These are phyloP conservation scores for Gillenia trifoliata DNA, from an alignment of 306 rosid genomes.

Conservation along the genomic window DNA sequence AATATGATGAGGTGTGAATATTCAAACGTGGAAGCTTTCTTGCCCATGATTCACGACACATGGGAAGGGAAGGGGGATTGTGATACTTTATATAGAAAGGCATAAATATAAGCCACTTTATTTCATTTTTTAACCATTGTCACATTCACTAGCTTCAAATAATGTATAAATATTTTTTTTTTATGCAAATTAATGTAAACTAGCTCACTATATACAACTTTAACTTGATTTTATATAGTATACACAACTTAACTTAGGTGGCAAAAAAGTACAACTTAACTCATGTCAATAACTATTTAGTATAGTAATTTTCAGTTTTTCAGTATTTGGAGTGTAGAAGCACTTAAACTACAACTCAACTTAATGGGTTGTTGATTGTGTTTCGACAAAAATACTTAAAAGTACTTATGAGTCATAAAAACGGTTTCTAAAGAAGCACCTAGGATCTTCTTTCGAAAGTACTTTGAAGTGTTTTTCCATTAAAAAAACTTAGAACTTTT, in stretches of 20 bases:
- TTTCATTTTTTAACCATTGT: no score
- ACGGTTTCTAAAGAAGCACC: background rate
- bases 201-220: no score
- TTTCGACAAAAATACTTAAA: background rate
- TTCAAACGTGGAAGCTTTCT: background rate
- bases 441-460: background rate
- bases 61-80: background rate
- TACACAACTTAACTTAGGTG: no score
- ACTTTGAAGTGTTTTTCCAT: background rate
- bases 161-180: no score
- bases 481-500: background rate
- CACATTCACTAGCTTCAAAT: no score
- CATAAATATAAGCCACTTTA: background rate
- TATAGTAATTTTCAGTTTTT: no score
- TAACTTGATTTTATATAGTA: background rate
- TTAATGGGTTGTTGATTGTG: background rate
- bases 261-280: no score
- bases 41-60: background rate
- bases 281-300: no score
- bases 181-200: no score
- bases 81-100: background rate
- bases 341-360: no score
- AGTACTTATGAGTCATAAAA: background rate
- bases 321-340: no score
- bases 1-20: background rate